A percentile compares a stretch with the other conserved stretches of the same genome.
These are phyloP conservation scores for Kuraishia cidri DNA, from an alignment of 805 yeast genomes.

Conservation along the genomic window DNA sequence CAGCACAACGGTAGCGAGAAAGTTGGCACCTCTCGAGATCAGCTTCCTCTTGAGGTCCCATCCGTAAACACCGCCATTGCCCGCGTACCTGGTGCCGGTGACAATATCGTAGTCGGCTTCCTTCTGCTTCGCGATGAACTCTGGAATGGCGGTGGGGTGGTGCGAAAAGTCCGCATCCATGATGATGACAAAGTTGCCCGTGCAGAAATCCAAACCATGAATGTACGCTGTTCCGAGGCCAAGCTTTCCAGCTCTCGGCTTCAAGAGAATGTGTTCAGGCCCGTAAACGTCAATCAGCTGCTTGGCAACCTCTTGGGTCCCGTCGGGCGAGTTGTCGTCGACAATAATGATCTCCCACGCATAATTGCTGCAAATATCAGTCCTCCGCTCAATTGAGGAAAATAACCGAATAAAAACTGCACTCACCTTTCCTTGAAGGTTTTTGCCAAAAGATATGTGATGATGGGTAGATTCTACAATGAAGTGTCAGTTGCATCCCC, in stretches of 20 bases:
- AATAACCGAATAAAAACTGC: not conserved
- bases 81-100: constrained; percentile 60
- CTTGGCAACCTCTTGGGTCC: constrained; percentile 67
- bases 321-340: constrained; percentile 77
- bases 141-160: constrained; percentile 74
- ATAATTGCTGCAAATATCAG: constrained; percentile 26
- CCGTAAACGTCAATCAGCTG: constrained; percentile 52
- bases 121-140: constrained; percentile 60
- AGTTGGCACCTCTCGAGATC: constrained; percentile 74
- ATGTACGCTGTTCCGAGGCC: constrained; percentile 79
- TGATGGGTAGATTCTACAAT: constrained; percentile 48
- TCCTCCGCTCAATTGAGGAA: not conserved
- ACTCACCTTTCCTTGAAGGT: constrained; percentile 39
- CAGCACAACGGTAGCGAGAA: constrained; percentile 61
- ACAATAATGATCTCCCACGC: constrained; percentile 75
- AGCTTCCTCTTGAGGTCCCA: constrained; percentile 78
- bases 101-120: constrained; percentile 38
- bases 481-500: constrained; percentile 1
- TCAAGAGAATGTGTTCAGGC: constrained; percentile 46
- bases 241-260: constrained; percentile 69
- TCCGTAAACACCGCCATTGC: constrained; percentile 77
- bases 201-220: constrained; percentile 62
- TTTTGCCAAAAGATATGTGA: constrained; percentile 59
- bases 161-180: constrained; percentile 85
- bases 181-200: constrained; percentile 68